Conservation (phyloP, 1,139 yeast species). For the Protomyces inouyei region DNA sequence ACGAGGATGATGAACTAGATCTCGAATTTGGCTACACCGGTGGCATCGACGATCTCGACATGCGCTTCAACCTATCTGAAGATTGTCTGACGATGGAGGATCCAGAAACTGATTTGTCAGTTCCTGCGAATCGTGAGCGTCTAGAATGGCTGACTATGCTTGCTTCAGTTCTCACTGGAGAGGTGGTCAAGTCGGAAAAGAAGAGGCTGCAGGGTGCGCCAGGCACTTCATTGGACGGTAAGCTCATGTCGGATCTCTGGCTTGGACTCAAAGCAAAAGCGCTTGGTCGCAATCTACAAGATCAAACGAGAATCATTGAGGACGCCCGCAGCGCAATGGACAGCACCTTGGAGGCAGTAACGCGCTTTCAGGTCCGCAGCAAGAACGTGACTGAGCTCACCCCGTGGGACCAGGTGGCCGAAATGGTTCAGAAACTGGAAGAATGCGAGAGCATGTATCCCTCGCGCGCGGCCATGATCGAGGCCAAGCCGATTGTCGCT, state of each 20-base stretch:
- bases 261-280: constrained; percentile 74
- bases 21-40: constrained; percentile 32
- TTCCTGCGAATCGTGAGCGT: constrained; percentile 48
- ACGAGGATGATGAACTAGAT: constrained; percentile 27
- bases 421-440: constrained; percentile 58
- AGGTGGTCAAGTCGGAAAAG: constrained; percentile 86
- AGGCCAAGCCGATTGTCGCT: constrained; percentile 69
- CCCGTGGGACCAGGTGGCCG: constrained; percentile 49
- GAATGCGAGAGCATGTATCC: constrained; percentile 76
- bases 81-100: constrained; percentile 2
- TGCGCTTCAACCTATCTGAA: background rate
- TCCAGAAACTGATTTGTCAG: constrained; percentile 5
- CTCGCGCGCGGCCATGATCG: constrained; percentile 68
- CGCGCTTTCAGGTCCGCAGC: constrained; percentile 53
- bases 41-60: constrained; percentile 32
- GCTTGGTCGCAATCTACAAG: constrained; percentile 74
- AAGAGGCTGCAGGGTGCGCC: constrained; percentile 48
- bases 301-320: constrained; percentile 66
- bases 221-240: constrained; percentile 37
- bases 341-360: constrained; percentile 63
- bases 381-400: constrained; percentile 39
- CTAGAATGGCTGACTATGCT: constrained; percentile 96
- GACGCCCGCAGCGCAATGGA: constrained; percentile 72
- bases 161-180: constrained; percentile 85
- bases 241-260: constrained; percentile 65